Percentiles rank a stretch among this genome's conserved stretches.
phyloP scores from a whole-genome alignment of 495 filamentous ascomycete species.

The Trichoderma gamsii region DNA sequence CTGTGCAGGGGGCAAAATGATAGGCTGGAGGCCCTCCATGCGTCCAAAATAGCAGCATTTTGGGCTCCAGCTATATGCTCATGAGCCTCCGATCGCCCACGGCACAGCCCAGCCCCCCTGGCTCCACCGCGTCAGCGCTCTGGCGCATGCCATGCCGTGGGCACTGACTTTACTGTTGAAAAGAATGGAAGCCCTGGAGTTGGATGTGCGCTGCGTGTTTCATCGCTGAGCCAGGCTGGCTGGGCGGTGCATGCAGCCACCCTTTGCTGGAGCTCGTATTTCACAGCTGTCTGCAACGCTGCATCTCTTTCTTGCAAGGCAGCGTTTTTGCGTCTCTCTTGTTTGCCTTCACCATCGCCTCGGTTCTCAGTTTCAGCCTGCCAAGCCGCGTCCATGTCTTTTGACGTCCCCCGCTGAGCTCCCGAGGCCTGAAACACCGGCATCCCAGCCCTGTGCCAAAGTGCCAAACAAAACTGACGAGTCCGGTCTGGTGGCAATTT shows the following conservation, averaged over 20 bases:
- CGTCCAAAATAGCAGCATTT: background rate
- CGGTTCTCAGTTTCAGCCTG: background rate
- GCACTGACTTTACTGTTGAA: background rate
- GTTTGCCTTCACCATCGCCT: background rate
- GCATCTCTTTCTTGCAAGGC: too few relatives aligned
- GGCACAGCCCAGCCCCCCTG: conserved; percentile 13
- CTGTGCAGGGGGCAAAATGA: background rate
- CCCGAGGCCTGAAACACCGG: conserved; percentile 5
- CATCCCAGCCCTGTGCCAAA: background rate
- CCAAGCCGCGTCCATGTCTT: background rate
- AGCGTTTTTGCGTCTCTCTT: too few relatives aligned
- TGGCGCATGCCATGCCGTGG: conserved; percentile 7
- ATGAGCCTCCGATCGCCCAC: background rate
- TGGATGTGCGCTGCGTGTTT: too few relatives aligned
- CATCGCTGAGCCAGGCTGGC: too few relatives aligned
- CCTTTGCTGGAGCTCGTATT: too few relatives aligned
- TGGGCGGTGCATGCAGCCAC: too few relatives aligned
- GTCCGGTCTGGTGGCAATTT: background rate
- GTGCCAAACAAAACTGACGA: background rate
- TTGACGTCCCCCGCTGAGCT: background rate
- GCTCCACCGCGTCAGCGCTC: conserved; percentile 5
- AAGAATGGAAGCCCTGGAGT: background rate
- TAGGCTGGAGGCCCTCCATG: background rate
- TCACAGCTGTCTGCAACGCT: too few relatives aligned
- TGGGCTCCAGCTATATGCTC: background rate